These are phyloP conservation scores for Globisporangium megalacanthum DNA, from an alignment of 352 stramenopile genomes.

Conservation along the genomic window DNA sequence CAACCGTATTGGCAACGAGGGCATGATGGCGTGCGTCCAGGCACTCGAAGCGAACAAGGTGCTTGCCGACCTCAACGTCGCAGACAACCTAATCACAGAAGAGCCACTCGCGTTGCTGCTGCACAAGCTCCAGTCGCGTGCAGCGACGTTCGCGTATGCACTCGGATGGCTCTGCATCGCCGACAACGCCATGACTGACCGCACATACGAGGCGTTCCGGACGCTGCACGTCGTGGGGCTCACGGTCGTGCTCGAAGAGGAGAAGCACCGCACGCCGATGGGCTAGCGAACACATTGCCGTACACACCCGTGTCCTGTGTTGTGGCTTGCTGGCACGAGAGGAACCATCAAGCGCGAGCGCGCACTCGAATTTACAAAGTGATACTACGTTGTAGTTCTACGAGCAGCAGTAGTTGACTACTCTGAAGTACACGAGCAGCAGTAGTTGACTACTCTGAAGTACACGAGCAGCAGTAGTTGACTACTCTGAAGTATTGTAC, in stretches of 20 bases:
- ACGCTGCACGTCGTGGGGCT: constrained; percentile 21
- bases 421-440: too few relatives aligned
- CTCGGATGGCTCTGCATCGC: constrained; percentile 55
- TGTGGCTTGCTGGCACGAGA: too few relatives aligned
- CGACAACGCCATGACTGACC: constrained; percentile 59
- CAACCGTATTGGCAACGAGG: constrained; percentile 72
- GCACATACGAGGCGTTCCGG: constrained; percentile 27
- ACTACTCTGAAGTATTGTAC: too few relatives aligned
- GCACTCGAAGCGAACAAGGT: constrained; percentile 49
- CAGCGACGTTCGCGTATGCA: constrained; percentile 15
- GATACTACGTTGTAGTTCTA: too few relatives aligned
- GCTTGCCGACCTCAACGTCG: constrained; percentile 68
- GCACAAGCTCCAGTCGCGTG: constrained; percentile 23
- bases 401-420: too few relatives aligned
- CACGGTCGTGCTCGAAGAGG: constrained; percentile 42
- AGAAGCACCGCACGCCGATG: constrained; percentile 16
- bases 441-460: too few relatives aligned
- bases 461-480: too few relatives aligned
- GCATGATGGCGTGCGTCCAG: constrained; percentile 49
- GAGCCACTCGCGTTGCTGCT: constrained; percentile 48
- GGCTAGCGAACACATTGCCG: neutral
- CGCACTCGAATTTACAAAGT: too few relatives aligned
- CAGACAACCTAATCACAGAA: constrained; percentile 69
- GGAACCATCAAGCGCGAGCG: too few relatives aligned
- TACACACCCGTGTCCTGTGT: too few relatives aligned